Evolutionary conservation across 805 yeast species (phyloP), one percentile per base, ranked within the genome.

Genomic region (Schizosaccharomyces lindneri): DNA sequence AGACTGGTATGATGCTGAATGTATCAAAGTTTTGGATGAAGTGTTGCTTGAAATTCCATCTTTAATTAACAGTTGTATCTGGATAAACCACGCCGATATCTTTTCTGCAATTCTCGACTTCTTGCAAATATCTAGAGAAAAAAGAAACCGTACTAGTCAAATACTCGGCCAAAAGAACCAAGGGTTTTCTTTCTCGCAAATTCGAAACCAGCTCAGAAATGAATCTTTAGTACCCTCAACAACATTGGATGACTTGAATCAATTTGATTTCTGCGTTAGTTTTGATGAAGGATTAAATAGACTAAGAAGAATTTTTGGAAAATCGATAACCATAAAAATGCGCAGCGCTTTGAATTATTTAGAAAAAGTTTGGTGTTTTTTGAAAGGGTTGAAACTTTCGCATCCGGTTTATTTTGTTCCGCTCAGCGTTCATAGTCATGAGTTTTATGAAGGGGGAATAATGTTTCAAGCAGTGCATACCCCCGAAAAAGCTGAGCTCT

Each of bases 381-480:
- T 83, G 62, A 76, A 77, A 59, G 74, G 78, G 21, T 73, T 89
- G 61, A 87, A 85, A 0, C 78, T 87, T 1, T 72, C 74, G 2
- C 74, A 80, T 3, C 75, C 77, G 17, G 73, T 88, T 13, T 77
- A 78, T 36, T 73, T 93, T 36, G 80, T 87, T 2, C 98, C 98
- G 0, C 76, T 93, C 70, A 80, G 88, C 67, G 87, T 87, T 65
- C 87, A 86, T 71, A 87, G 87, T 66, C 79, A 83, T 41, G 78
- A 82, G 9, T 90, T 87, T 68, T 93, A 89, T 68, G 43, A 27
- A n/a, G 81, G 82, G 19, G 95, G 95, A 0, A 73, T 89, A 1
- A 87, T 93, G 95, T 93, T 90, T 69, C 95, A 87, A 66, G 87
- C 85, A 0, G 79, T 87, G 1, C 79, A 81, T 65, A 84, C 86